A percentile compares a stretch with the other conserved stretches of the same genome.
Conservation (phyloP, 228 moss, liverwort and hornwort species). For the Sphagnum fallax region DNA sequence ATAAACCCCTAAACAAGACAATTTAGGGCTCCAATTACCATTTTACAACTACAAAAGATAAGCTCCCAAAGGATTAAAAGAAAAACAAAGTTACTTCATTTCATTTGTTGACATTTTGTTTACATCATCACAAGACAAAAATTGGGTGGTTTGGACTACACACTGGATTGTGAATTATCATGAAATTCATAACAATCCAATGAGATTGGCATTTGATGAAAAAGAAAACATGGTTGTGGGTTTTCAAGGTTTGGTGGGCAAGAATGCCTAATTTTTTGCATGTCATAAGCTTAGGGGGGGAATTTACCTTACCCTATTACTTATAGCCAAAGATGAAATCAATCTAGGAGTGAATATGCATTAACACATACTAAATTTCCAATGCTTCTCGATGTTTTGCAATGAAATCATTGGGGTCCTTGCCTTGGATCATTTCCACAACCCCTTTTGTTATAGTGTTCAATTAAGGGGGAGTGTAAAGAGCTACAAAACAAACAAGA, state of each 20-base stretch:
- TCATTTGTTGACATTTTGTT: no score
- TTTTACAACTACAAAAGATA: no score
- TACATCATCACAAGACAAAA: not conserved
- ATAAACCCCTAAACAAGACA: not conserved
- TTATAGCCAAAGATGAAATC: conserved; percentile 95
- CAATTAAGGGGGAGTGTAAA: no score
- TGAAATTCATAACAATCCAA: no score
- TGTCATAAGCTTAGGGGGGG: no score
- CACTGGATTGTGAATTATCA: no score
- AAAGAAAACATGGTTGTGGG: no score
- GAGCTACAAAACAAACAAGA: no score
- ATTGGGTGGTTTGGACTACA: not conserved
- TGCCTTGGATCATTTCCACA: conserved; percentile 42
- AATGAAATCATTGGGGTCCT: conserved; percentile 78
- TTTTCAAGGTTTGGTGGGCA: not conserved
- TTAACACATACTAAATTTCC: conserved; percentile 92
- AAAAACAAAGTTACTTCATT: no score
- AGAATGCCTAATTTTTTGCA: not conserved
- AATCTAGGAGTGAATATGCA: conserved; percentile 86
- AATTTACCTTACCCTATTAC: conserved; percentile 77
- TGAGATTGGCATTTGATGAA: no score
- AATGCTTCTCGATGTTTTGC: conserved; percentile 86
- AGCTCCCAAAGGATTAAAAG: not conserved
- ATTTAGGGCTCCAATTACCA: no score
- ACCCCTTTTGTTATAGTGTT: no score